These are phyloP conservation scores for Paraphoma chrysanthemicola DNA, from an alignment of 2,329 filamentous ascomycete genomes.

Conservation along the genomic window DNA sequence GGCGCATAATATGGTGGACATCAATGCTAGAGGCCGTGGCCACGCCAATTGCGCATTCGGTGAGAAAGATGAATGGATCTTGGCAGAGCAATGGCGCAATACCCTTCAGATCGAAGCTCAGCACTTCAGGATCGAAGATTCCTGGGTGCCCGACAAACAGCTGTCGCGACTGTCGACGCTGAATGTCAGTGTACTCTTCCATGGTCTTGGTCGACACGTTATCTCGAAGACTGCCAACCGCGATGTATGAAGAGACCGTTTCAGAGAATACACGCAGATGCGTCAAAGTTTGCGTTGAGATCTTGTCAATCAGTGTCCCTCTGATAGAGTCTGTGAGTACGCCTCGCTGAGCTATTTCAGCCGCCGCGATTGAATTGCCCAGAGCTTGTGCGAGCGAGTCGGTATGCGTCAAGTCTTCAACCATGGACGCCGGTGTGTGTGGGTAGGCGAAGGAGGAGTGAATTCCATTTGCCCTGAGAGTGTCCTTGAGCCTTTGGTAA, in stretches of 20 bases:
- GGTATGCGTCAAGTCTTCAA: constrained; percentile 58
- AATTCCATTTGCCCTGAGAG: constrained; percentile 60
- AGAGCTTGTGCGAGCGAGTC: constrained; percentile 72
- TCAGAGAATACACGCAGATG: constrained; percentile 89
- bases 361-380: constrained; percentile 83
- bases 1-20: constrained; percentile 77
- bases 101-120: constrained; percentile 53
- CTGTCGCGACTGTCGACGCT: constrained; percentile 75
- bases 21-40: constrained; percentile 73
- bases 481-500: constrained; percentile 64
- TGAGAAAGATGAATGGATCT: constrained; percentile 81
- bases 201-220: constrained; percentile 67
- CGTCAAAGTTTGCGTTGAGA: constrained; percentile 82
- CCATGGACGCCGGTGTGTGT: constrained; percentile 44
- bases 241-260: constrained; percentile 84
- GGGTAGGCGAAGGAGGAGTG: constrained; percentile 55
- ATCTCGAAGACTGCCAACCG: constrained; percentile 73
- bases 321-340: constrained; percentile 72
- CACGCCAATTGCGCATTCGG: constrained; percentile 77
- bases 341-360: constrained; percentile 91
- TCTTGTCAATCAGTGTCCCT: constrained; percentile 79
- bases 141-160: constrained; percentile 69
- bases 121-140: constrained; percentile 45
- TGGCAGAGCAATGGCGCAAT: constrained; percentile 66
- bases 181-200: constrained; percentile 71